A percentile compares a stretch with the other conserved stretches of the same genome.
Conservation (phyloP, 2,329 filamentous ascomycete genomes). For the Neopestalotiopsis rosae region DNA sequence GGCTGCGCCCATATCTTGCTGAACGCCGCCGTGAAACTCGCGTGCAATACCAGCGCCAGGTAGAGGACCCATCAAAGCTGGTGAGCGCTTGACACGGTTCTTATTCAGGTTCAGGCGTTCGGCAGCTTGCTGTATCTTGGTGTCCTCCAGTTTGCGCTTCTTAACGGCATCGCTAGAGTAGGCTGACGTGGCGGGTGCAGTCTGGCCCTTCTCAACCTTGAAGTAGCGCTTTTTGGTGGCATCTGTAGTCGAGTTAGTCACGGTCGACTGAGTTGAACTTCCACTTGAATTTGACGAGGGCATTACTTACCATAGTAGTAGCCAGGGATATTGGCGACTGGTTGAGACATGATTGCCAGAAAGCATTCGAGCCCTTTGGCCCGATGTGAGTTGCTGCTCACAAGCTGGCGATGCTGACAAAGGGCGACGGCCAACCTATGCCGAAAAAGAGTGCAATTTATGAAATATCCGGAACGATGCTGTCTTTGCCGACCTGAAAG, state of each 20-base stretch:
- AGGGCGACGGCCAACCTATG: too few species aligned
- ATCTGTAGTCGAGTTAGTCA: slow-evolving; percentile 43
- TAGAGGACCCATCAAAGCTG: slow-evolving; percentile 34
- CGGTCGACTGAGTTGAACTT: neutral
- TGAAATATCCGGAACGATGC: too few species aligned
- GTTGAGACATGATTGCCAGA: neutral
- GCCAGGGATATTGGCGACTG: slow-evolving; percentile 50
- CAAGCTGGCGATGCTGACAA: too few species aligned
- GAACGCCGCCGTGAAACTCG: slow-evolving; percentile 38
- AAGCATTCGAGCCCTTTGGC: neutral
- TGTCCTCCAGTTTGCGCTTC: slow-evolving; percentile 54
- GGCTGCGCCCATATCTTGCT: slow-evolving; percentile 37
- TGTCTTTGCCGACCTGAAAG: too few species aligned
- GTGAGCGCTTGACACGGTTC: slow-evolving; percentile 45
- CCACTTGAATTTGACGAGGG: neutral
- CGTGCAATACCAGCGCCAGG: slow-evolving; percentile 39
- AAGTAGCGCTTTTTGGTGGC: slow-evolving; percentile 69
- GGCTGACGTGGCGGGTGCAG: slow-evolving; percentile 52
- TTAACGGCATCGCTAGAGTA: slow-evolving; percentile 67
- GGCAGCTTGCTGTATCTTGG: slow-evolving; percentile 35
- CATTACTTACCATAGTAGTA: slow-evolving; percentile 56
- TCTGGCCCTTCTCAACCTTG: slow-evolving; percentile 64
- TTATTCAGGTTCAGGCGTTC: slow-evolving; percentile 37
- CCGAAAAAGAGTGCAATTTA: too few species aligned
- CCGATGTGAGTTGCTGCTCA: too few species aligned